Evolutionary conservation across 2,329 filamentous ascomycete species (phyloP).

Genomic region (Lasiodiplodia hormozganensis): DNA sequence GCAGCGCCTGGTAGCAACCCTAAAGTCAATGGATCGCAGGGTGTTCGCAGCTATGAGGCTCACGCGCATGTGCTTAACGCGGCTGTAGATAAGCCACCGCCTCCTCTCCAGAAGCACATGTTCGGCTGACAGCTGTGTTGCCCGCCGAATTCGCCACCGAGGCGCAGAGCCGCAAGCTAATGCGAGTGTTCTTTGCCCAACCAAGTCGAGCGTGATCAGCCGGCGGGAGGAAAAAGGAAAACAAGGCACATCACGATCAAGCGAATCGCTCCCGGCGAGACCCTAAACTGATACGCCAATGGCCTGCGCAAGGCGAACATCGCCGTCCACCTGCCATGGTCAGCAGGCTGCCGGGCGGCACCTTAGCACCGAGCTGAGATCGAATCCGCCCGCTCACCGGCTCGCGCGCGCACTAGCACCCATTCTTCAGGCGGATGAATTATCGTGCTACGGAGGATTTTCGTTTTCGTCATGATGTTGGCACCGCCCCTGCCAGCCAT

Average conservation of each 20-base stretch:
- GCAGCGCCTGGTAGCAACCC: background rate
- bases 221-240: constrained; percentile 12
- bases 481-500: background rate
- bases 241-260: background rate
- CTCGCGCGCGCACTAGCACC: constrained; percentile 1
- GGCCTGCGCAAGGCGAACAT: background rate
- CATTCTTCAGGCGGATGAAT: constrained; percentile 9
- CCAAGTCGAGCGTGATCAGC: constrained; percentile 8
- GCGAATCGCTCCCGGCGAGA: constrained; percentile 10
- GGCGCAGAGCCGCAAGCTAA: constrained; percentile 29
- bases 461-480: constrained; percentile 11
- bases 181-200: constrained; percentile 14
- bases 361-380: background rate
- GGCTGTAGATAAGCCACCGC: constrained; percentile 8
- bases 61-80: constrained; percentile 4
- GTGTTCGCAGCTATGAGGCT: constrained; percentile 26
- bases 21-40: constrained; percentile 14
- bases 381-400: constrained; percentile 1
- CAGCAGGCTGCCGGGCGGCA: constrained; percentile 6
- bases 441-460: constrained; percentile 8
- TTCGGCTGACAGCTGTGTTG: background rate
- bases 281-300: background rate
- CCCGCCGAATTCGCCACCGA: constrained; percentile 6
- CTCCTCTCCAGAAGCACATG: background rate
- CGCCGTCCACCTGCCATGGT: constrained; percentile 11